Evolutionary conservation across 2,329 filamentous ascomycete species (phyloP).

Genomic region (Microdochium trichocladiopsis): DNA sequence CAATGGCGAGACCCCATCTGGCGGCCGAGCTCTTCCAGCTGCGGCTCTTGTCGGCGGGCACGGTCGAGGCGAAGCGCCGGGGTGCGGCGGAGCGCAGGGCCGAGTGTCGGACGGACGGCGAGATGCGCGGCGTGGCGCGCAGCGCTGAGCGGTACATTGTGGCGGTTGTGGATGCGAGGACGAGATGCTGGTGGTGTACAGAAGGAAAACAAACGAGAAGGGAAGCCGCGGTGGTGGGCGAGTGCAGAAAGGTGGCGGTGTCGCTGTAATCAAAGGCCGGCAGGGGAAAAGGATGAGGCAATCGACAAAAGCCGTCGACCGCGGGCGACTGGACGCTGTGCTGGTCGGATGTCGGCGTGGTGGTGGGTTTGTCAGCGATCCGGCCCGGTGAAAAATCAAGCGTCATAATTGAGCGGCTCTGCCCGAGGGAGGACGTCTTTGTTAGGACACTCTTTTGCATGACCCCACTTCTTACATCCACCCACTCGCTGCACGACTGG

Average conservation of each 20-base stretch:
- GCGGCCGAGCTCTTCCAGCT: constrained; percentile 73
- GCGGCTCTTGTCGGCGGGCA: constrained; percentile 57
- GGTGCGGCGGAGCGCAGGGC: constrained; percentile 30
- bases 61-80: constrained; percentile 46
- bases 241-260: not conserved
- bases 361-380: not conserved
- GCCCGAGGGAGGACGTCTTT: too few relatives aligned
- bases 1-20: constrained; percentile 70
- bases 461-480: too few relatives aligned
- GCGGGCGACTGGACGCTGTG: not conserved
- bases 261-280: not conserved
- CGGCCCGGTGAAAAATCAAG: not conserved
- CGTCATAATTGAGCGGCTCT: not conserved
- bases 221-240: not conserved
- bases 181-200: not conserved
- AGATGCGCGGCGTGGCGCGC: constrained; percentile 38
- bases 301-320: not conserved
- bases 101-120: constrained; percentile 32
- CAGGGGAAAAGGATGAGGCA: not conserved
- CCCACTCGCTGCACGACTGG: too few relatives aligned
- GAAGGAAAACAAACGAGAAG: not conserved
- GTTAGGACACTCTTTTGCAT: too few relatives aligned
- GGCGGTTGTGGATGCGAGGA: not conserved
- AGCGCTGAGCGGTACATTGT: constrained; percentile 47
- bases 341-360: not conserved